phyloP scores from a whole-genome alignment of 805 yeast genomes.

The Candida quercuum region DNA sequence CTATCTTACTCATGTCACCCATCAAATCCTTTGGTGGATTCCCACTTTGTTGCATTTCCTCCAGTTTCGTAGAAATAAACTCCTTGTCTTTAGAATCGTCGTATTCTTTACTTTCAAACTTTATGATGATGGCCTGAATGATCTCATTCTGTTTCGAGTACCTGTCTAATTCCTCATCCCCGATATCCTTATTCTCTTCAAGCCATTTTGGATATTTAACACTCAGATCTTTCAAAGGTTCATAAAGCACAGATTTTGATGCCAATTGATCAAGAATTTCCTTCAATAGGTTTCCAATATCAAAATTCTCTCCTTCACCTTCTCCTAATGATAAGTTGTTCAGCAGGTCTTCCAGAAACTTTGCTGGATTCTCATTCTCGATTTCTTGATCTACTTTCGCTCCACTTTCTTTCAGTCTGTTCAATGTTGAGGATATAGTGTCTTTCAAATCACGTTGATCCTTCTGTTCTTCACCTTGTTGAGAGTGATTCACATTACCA shows the following conservation, averaged over 20 bases:
- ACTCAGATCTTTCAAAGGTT: constrained; percentile 79
- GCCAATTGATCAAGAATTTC: constrained; percentile 80
- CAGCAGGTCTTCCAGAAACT: constrained; percentile 56
- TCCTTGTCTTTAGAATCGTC: constrained; percentile 45
- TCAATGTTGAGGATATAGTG: constrained; percentile 75
- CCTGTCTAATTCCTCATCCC: constrained; percentile 39
- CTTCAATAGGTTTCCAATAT: constrained; percentile 55
- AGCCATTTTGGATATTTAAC: constrained; percentile 71
- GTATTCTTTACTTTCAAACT: constrained; percentile 64
- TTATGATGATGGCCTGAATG: constrained; percentile 53
- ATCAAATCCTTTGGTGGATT: constrained; percentile 76
- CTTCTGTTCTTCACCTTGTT: constrained; percentile 6
- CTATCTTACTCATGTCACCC: constrained; percentile 45
- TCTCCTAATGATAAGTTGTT: constrained; percentile 49
- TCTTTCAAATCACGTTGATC: constrained; percentile 46
- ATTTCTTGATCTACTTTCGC: constrained; percentile 57
- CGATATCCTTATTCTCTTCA: constrained; percentile 39
- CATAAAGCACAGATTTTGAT: constrained; percentile 80
- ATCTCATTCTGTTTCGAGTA: constrained; percentile 60
- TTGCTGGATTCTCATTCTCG: constrained; percentile 46
- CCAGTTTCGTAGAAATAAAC: constrained; percentile 53
- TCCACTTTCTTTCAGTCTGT: constrained; percentile 75
- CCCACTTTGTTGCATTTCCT: constrained; percentile 67
- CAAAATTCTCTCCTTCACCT: constrained; percentile 38
- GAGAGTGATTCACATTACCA: constrained; percentile 19